These are phyloP conservation scores for Penicillium sp. DNA, from an alignment of 2,329 filamentous ascomycete species.

Conservation along the genomic window DNA sequence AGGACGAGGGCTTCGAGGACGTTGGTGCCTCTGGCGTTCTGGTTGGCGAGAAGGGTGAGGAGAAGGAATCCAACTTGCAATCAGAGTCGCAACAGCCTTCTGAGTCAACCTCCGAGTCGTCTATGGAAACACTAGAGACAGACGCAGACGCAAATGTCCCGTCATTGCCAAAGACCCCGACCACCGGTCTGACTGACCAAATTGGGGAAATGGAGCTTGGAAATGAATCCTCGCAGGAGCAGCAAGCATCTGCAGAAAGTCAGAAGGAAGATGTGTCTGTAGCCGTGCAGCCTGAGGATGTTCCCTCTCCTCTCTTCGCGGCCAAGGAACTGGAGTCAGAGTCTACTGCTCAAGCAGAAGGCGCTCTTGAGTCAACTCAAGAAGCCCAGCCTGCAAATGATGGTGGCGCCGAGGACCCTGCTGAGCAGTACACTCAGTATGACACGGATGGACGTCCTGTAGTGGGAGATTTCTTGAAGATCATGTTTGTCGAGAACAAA, in stretches of 20 bases:
- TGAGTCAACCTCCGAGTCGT: conserved; percentile 22
- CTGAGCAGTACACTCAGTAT: conserved; percentile 57
- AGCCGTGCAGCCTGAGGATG: conserved; percentile 69
- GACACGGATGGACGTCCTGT: conserved; percentile 73
- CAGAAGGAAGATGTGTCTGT: conserved; percentile 34
- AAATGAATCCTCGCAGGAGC: conserved; percentile 22
- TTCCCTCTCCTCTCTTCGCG: conserved; percentile 70
- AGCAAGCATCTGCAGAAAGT: conserved; percentile 9
- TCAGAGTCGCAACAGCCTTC: conserved; percentile 26
- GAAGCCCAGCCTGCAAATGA: conserved; percentile 32
- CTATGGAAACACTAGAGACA: background rate
- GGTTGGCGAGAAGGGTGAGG: conserved; percentile 72
- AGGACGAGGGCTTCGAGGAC: conserved; percentile 94
- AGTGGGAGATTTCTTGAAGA: conserved; percentile 92
- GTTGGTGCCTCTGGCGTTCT: conserved; percentile 73
- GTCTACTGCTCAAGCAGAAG: conserved; percentile 27
- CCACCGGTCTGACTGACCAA: conserved; percentile 61
- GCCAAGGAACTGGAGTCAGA: conserved; percentile 45
- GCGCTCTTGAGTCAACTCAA: conserved; percentile 22
- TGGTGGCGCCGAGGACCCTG: conserved; percentile 31
- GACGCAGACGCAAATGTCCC: background rate
- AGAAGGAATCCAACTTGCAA: conserved; percentile 33
- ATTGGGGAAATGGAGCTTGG: conserved; percentile 65
- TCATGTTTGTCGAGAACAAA: conserved; percentile 91
- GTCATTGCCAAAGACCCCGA: conserved; percentile 33